Base-by-base conservation (phyloP, 2,329 filamentous ascomycete species). In the Domatiomyces catenatus region DNA sequence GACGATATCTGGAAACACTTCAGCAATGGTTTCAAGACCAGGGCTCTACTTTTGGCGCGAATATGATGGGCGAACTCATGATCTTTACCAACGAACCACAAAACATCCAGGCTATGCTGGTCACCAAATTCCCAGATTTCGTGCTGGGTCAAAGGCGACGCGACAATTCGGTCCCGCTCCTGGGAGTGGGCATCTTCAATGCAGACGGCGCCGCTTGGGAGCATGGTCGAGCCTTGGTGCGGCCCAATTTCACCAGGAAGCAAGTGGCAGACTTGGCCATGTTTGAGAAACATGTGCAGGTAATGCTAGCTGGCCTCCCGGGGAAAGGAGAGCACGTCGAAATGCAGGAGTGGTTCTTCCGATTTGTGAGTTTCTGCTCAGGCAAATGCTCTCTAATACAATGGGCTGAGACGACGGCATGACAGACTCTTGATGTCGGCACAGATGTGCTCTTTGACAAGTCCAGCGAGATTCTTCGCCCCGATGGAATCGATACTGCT, bases 121-220 rank as follows among this genome's bases (percentile, higher is more conserved):
- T 86, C 0, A 84, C 83, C 1, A 84, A 93, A 62, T 94, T 94
- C 63, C 69, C 69, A 52, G 84, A 92, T 60, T 94, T 81, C 61
- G 86, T 84, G 59, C 88, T 94, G 63, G 87, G 88, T 6, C 67
- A 79, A 54, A 67, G 20, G 6, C 36, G 46, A 12, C 19, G 26
- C 5, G 24, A 7, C n/a, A 17, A n/a, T 18, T 45, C 39, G 19
- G 44, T n/a, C 22, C 50, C 47, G 2, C 8, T 52, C 22, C 24
- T 52, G 5, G 50, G 50, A 20, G 49, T 49, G 8, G 50, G 50
- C 7, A 52, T 76, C 44, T 76, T 76, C 56, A 70, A 69, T 0
- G 62, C 67, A 0, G 71, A 76, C 43, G 73, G 73, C 0, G 55
- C 62, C 12, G 62, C 63, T 4, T 76, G 74, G 50, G 65, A 67